Conservation (phyloP, 2,329 filamentous ascomycete species). For the Didymella arachidicola region DNA sequence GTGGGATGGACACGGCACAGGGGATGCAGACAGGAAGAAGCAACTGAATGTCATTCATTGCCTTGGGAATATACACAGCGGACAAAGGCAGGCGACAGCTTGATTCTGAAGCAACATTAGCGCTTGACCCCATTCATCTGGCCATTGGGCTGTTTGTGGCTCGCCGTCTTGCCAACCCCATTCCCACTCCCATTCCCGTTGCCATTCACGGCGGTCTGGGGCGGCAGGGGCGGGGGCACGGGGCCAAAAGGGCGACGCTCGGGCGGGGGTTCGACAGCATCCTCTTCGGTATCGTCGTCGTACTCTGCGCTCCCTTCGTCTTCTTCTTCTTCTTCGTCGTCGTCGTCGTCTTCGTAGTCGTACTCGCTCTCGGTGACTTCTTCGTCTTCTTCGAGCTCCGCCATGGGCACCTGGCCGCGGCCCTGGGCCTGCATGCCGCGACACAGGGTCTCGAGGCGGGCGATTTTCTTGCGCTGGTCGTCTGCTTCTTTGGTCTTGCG, state of each 20-base stretch:
- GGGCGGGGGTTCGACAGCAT: constrained; percentile 50
- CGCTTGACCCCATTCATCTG: constrained; percentile 51
- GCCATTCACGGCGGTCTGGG: constrained; percentile 40
- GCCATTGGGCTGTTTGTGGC: constrained; percentile 50
- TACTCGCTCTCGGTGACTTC: constrained; percentile 56
- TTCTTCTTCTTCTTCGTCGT: constrained; percentile 52
- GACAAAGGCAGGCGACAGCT: too few species aligned
- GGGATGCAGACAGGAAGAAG: too few species aligned
- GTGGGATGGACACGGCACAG: too few species aligned
- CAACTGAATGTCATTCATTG: too few species aligned
- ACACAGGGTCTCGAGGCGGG: constrained; percentile 92
- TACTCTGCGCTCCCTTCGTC: constrained; percentile 60
- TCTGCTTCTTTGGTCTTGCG: constrained; percentile 78
- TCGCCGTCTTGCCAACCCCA: constrained; percentile 39
- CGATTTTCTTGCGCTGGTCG: constrained; percentile 81
- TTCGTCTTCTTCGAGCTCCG: constrained; percentile 65
- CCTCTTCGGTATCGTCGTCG: constrained; percentile 65
- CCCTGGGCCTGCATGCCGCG: constrained; percentile 96
- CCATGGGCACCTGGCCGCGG: constrained; percentile 69
- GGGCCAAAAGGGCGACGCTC: constrained; percentile 49
- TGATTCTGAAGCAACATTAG: constrained; percentile 29
- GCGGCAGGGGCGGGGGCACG: constrained; percentile 49
- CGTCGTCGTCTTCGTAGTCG: constrained; percentile 52
- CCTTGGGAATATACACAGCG: too few species aligned
- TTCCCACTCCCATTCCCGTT: too few species aligned